Conservation (phyloP, 1,139 yeast genomes). For the Scheffersomyces lignicola region DNA sequence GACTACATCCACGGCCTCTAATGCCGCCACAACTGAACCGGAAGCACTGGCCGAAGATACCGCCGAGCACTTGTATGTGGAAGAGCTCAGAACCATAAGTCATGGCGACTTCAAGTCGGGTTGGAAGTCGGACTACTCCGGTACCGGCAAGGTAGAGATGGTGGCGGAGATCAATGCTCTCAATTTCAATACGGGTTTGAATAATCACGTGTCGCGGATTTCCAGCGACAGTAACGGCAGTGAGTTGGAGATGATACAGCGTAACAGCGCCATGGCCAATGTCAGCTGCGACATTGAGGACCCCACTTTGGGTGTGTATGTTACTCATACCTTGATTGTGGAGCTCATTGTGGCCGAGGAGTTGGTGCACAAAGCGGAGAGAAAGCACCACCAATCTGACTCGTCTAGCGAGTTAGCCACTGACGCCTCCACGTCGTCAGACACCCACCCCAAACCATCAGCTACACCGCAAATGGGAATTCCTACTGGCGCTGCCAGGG, state of each 20-base stretch:
- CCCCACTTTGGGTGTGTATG: constrained; percentile 74
- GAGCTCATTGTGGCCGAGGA: constrained; percentile 97
- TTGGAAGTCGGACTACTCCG: constrained; percentile 90
- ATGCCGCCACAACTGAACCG: constrained; percentile 4
- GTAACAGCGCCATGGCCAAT: constrained; percentile 46
- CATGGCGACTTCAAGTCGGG: constrained; percentile 84
- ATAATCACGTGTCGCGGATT: constrained; percentile 27
- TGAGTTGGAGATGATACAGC: constrained; percentile 18
- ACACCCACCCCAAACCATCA: constrained; percentile 5
- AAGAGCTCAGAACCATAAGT: constrained; percentile 70
- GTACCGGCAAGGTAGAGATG: constrained; percentile 73
- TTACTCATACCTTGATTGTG: constrained; percentile 71
- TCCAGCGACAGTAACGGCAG: constrained; percentile 27
- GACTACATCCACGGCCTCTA: neutral
- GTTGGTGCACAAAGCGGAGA: constrained; percentile 38
- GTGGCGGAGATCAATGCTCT: constrained; percentile 66
- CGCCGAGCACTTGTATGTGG: constrained; percentile 50
- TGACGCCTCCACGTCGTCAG: constrained; percentile 20
- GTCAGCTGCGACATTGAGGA: constrained; percentile 82
- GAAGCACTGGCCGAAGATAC: constrained; percentile 11
- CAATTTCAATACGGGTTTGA: constrained; percentile 56
- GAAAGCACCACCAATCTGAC: constrained; percentile 12
- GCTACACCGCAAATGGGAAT: constrained; percentile 51
- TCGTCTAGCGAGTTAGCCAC: constrained; percentile 25
- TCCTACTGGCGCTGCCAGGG: constrained; percentile 94